phyloP scores from a whole-genome alignment of 106 monocot genomes.

The Phalaenopsis aphrodite region DNA sequence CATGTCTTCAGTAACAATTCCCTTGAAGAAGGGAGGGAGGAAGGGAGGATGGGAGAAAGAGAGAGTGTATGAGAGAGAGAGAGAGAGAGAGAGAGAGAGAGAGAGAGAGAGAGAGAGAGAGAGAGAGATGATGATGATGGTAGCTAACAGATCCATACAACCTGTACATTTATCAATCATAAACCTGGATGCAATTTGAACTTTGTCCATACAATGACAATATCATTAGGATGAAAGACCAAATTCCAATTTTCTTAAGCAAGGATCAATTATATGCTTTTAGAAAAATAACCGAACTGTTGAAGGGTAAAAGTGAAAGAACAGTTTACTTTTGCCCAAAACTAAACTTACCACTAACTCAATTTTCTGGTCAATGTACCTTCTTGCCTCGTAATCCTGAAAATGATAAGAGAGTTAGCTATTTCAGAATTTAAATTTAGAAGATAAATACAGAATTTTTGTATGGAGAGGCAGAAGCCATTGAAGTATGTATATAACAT shows the following conservation, averaged over 20 bases:
- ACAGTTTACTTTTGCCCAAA: not conserved
- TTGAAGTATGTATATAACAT: not conserved
- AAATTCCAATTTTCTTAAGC: not conserved
- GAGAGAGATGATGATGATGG: not conserved
- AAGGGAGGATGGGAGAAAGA: no score
- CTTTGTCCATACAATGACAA: not conserved
- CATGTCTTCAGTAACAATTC: no score
- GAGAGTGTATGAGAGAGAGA: no score
- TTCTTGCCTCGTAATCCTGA: conserved; percentile 72
- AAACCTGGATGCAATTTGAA: not conserved
- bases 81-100: not conserved
- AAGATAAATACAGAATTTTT: not conserved
- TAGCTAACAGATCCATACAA: not conserved
- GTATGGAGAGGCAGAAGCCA: not conserved
- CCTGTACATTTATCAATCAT: not conserved
- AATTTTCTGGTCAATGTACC: conserved; percentile 77
- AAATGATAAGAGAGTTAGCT: conserved; percentile 5
- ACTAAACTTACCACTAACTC: conserved; percentile 50
- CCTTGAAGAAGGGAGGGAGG: no score
- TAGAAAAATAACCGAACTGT: not conserved
- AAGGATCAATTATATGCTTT: not conserved
- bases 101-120: not conserved
- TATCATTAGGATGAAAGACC: not conserved
- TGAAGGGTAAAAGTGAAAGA: not conserved
- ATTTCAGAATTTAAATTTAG: not conserved